Percentiles rank a stretch among this genome's conserved stretches.
These are phyloP conservation scores for Raphanus raphanistrum DNA, from an alignment of 345 rosid species.

Conservation along the genomic window DNA sequence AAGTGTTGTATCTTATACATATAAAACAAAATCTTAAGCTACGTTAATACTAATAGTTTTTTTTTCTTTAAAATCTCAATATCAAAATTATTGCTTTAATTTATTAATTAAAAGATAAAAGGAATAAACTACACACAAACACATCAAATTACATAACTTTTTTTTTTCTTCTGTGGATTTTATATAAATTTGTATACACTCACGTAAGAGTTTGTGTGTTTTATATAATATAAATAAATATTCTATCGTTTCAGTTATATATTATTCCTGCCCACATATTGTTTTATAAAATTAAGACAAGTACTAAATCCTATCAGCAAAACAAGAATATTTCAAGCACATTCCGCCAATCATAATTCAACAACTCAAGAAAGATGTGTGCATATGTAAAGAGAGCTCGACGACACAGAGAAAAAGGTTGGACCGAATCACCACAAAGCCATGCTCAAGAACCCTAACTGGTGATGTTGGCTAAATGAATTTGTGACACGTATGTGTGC, in stretches of 20 bases:
- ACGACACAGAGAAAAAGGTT: not conserved
- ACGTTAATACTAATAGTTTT: not conserved
- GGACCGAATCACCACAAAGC: not conserved
- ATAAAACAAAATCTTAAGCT: not conserved
- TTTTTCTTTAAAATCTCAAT: not conserved
- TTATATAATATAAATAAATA: not conserved
- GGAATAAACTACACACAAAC: not conserved
- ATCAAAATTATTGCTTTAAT: not conserved
- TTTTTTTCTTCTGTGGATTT: not conserved
- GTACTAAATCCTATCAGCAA: constrained; percentile 3
- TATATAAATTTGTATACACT: not conserved
- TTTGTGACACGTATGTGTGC: constrained; percentile 17
- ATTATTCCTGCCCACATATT: not conserved
- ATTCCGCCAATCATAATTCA: not conserved
- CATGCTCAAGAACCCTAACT: constrained; percentile 26
- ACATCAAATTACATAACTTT: not conserved
- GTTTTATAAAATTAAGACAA: not conserved
- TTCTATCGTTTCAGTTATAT: not conserved
- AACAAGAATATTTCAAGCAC: constrained; percentile 5
- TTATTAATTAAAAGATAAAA: not conserved
- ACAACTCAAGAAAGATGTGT: constrained; percentile 1
- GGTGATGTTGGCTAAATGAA: constrained; percentile 12
- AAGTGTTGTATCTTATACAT: not conserved
- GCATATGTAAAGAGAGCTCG: constrained; percentile 9
- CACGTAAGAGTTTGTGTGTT: not conserved